Evolutionary conservation across 257 asterid genomes (phyloP), one percentile per base, ranked within the genome.

Genomic region (Lavandula angustifolia): DNA sequence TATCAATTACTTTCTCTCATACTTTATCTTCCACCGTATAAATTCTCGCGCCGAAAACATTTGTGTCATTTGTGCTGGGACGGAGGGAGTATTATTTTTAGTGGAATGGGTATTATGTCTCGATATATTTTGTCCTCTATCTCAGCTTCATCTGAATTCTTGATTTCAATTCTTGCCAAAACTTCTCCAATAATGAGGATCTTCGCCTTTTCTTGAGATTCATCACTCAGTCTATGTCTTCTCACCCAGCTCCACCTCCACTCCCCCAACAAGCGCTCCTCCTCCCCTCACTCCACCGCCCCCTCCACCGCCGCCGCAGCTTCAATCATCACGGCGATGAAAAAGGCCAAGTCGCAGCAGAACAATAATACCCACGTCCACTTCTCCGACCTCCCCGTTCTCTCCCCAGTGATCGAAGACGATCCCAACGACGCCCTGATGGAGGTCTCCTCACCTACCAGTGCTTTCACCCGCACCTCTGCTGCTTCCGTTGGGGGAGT

Each of bases 331-430:
- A 77, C 88, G 66, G 73, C 86, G 1, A 87, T 90, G 97, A 90
- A 85, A 54, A 90, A 87, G 50, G 88, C 96, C 65, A 90, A 85
- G 84, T 78, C 88, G 10, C 90, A 82, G 74, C 74, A 71, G 81
- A 85, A 76, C 62, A 9, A 78, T 33, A 85, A 78, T 8, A 85
- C 78, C 10, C 81, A 74, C 18, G 81, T 78, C 44, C 86, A 84
- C 77, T 82, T 85, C 58, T 68, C 81, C 18, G 87, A 74, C n/a
- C 17, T 77, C 7, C 76, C 78, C 22, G 82, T 63, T 56, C 54
- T 71, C 55, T 68, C 81, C 17, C 83, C 88, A 2, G 82, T 82
- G 90, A 84, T 81, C 73, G 90, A 89, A 42, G 92, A 86, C 41
- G 92, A 86, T 72, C 78, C 85, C 9, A 72, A 53, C 51, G 84